These are phyloP conservation scores for Boletus sensibilis DNA, from an alignment of 768 basidiomycete species.

Conservation along the genomic window DNA sequence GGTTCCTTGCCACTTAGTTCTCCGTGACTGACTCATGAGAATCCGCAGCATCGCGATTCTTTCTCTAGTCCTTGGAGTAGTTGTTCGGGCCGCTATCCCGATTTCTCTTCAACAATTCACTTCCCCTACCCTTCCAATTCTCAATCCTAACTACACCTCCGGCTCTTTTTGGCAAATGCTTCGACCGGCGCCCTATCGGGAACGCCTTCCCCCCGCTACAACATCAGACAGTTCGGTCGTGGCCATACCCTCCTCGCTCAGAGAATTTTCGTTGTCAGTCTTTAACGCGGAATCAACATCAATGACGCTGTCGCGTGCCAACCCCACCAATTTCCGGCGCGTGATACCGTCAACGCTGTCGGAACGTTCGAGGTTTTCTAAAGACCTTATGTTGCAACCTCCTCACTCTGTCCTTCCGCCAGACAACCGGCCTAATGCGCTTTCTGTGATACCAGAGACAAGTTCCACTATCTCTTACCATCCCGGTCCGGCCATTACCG, in stretches of 20 bases:
- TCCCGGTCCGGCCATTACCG: conserved; percentile 18
- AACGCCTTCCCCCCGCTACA: conserved; percentile 30
- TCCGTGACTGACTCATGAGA: conserved; percentile 11
- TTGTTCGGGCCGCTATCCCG: conserved; percentile 33
- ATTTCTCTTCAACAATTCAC: conserved; percentile 23
- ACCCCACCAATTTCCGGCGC: conserved; percentile 24
- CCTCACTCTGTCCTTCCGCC: conserved; percentile 25
- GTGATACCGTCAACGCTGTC: conserved; percentile 21
- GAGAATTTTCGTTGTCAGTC: conserved; percentile 52
- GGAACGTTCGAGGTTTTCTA: conserved; percentile 31
- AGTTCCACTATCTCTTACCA: conserved; percentile 4
- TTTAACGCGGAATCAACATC: conserved; percentile 47
- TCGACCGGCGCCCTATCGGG: conserved; percentile 41
- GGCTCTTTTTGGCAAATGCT: conserved; percentile 43
- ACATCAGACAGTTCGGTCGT: conserved; percentile 29
- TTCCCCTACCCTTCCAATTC: conserved; percentile 17
- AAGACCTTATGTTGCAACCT: conserved; percentile 39
- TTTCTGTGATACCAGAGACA: conserved; percentile 27
- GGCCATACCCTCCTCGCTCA: conserved; percentile 40
- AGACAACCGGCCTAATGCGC: conserved; percentile 29
- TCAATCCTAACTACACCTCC: conserved; percentile 27
- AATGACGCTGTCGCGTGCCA: conserved; percentile 24
- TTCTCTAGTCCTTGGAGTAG: conserved; percentile 61
- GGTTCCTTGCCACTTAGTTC: conserved; percentile 24
- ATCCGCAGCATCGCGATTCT: conserved; percentile 61